These are phyloP conservation scores for Backusella psychrophila DNA, from an alignment of 192 early-diverging fungal species.

Conservation along the genomic window DNA sequence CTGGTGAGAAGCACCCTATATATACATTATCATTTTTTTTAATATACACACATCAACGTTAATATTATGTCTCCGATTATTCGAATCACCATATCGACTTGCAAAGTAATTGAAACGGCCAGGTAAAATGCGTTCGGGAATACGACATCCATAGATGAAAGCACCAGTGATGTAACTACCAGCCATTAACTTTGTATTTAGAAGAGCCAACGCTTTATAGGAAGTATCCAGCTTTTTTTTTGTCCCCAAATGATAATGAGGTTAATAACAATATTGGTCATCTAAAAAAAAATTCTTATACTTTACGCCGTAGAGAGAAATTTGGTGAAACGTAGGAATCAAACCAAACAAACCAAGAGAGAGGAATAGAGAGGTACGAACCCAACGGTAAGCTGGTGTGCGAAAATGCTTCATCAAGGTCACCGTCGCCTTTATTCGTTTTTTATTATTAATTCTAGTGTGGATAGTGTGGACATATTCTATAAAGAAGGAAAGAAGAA, in stretches of 20 bases:
- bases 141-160: constrained; percentile 66
- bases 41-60: background rate
- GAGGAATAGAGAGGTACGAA: constrained; percentile 77
- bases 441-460: no score
- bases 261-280: background rate
- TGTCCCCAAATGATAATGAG: no score
- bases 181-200: constrained; percentile 71
- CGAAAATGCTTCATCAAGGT: constrained; percentile 55
- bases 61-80: background rate
- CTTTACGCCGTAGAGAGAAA: constrained; percentile 64
- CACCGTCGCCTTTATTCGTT: constrained; percentile 41
- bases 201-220: constrained; percentile 54
- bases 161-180: constrained; percentile 78
- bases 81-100: background rate
- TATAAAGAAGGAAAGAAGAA: no score
- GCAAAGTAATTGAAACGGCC: constrained; percentile 4
- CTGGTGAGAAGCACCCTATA: constrained; percentile 74
- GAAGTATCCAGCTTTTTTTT: constrained; percentile 6
- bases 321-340: constrained; percentile 67
- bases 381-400: constrained; percentile 69
- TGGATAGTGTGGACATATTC: no score
- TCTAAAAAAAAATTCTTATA: background rate
- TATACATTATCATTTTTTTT: background rate
- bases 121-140: background rate
- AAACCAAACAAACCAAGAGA: constrained; percentile 75